phyloP scores from a whole-genome alignment of 441 rosid species.

The Populus hybrid region DNA sequence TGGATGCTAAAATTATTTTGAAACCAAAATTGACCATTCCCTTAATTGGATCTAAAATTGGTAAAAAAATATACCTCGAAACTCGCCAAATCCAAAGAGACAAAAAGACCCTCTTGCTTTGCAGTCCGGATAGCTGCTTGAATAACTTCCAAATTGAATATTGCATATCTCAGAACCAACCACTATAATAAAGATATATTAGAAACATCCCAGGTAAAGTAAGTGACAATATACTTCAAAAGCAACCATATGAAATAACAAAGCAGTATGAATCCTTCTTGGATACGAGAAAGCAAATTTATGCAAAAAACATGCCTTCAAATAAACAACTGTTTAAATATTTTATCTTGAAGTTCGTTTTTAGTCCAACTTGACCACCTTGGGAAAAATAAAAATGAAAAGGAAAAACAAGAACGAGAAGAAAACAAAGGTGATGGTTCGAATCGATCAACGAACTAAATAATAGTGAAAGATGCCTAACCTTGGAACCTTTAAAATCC shows the following conservation, averaged over 20 bases:
- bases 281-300: not conserved
- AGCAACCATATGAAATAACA: not conserved
- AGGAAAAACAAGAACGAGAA: not conserved
- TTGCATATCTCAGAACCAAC: slow-evolving; percentile 77
- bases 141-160: slow-evolving; percentile 66
- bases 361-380: not conserved
- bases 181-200: slow-evolving; percentile 51
- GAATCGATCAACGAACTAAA: not conserved
- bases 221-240: not conserved
- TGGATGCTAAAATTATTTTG: not conserved
- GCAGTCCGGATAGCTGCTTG: slow-evolving; percentile 72
- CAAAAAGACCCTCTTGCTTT: slow-evolving; percentile 73
- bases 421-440: not conserved
- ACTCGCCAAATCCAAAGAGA: slow-evolving; percentile 94
- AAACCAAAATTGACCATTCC: too few species aligned
- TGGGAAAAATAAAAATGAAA: not conserved
- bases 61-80: slow-evolving; percentile 65
- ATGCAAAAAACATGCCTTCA: not conserved
- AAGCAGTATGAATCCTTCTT: not conserved
- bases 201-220: not conserved
- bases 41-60: too few species aligned
- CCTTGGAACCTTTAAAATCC: slow-evolving; percentile 83
- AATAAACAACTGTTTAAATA: not conserved
- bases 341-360: not conserved
- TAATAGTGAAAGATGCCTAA: slow-evolving; percentile 26